Percentiles rank a stretch among this genome's conserved stretches.
Conservation (phyloP, 805 yeast species). For the Candida xyloterini region DNA sequence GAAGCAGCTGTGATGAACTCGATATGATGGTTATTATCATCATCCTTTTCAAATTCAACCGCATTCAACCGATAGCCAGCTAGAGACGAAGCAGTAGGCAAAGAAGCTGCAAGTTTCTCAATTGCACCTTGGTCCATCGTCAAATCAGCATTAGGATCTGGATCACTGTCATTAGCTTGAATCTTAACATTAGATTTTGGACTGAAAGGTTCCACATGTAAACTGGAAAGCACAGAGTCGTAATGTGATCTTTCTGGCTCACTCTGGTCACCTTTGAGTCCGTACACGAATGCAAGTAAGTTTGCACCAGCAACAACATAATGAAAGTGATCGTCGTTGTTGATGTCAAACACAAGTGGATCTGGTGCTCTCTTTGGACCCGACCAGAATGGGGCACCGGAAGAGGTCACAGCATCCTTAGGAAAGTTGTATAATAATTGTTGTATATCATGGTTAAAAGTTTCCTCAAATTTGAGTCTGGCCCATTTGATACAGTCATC, state of each 20-base stretch:
- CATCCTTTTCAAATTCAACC: conserved; percentile 98
- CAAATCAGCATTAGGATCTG: conserved; percentile 69
- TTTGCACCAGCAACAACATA: conserved; percentile 89
- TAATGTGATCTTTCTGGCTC: conserved; percentile 48
- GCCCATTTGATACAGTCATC: conserved; percentile 98
- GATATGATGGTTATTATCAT: conserved; percentile 93
- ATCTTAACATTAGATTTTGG: conserved; percentile 78
- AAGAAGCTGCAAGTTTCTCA: conserved; percentile 63
- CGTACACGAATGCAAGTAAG: conserved; percentile 85
- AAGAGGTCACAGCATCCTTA: conserved; percentile 82
- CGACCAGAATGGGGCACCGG: conserved; percentile 95
- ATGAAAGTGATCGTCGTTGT: conserved; percentile 73
- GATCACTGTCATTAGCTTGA: conserved; percentile 83
- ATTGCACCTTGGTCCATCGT: conserved; percentile 60
- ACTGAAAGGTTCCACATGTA: conserved; percentile 59
- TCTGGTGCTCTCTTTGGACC: conserved; percentile 96
- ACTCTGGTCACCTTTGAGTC: conserved; percentile 71
- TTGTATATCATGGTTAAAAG: conserved; percentile 79
- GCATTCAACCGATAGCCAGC: conserved; percentile 85
- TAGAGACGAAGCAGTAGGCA: conserved; percentile 85
- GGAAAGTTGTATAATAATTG: conserved; percentile 96
- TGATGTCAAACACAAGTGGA: conserved; percentile 74
- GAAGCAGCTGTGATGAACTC: conserved; percentile 96
- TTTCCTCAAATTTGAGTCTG: conserved; percentile 79
- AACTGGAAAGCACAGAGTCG: conserved; percentile 46